Base-by-base conservation (phyloP, 139 green algal genomes). In the Coelastrella sp. region DNA sequence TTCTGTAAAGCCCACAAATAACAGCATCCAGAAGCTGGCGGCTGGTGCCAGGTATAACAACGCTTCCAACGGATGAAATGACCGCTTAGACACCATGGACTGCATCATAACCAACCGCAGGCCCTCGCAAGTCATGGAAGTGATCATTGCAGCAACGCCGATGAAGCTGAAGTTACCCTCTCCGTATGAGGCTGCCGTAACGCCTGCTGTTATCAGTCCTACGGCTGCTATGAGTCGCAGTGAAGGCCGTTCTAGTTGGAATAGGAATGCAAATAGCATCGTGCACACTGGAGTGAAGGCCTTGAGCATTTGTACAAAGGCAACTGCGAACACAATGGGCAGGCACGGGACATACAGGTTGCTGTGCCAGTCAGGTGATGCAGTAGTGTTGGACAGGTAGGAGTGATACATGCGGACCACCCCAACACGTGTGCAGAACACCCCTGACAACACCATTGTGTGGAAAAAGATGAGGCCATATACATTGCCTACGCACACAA, bases 271-370 rank as follows among this genome's bases (percentile, higher is more conserved):
- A 47, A 78, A 84, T 5, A 77, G 61, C 75, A 90, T 75, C 17
- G 86, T 90, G 77, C 19, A 23, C 22, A 90, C 86, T 16, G 86
- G 86, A 5, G 86, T 90, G 77, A 90, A 77, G 2, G 86, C 86
- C 54, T 90, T 90, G 3, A 90, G 86, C 86, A 90, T 90, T 64
- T 90, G 86, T 20, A 90, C 86, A 65, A 90, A 90, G 11, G 86
- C 86, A 6, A 90, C 86, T 90, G 86, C 57, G 61, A 68, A 32
- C 2, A 82, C n/a, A 23, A 57, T 16, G n/a, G 32, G 64, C 47
- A 90, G 77, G 3, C 23, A 20, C 23, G 16, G 47, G n/a, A 84
- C 73, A 61, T 47, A 6, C 5, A 82, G 2, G 5, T 11, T 57
- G 65, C 5, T 10, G 19, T 20, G 14, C 8, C 54, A 54, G 4